Conservation (phyloP, 2,329 filamentous ascomycete species). For the Cordyceps sp. region DNA sequence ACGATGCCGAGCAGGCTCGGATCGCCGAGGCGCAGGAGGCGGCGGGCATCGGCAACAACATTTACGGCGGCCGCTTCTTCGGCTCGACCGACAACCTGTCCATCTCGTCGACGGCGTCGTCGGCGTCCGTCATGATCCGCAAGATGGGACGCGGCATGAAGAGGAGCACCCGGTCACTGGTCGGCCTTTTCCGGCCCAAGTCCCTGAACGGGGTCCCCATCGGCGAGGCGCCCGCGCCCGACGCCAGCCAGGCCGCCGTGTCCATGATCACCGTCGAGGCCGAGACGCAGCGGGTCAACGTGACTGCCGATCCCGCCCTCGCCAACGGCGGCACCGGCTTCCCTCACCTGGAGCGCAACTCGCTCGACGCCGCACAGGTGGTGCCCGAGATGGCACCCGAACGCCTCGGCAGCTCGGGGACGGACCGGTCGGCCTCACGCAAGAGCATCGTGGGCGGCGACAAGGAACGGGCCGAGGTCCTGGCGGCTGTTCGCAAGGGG, state of each 20-base stretch:
- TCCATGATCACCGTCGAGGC: conserved; percentile 95
- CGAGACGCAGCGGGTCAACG: conserved; percentile 69
- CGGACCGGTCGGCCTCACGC: conserved; percentile 46
- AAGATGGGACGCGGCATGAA: conserved; percentile 99
- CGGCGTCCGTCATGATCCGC: conserved; percentile 81
- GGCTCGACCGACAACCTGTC: conserved; percentile 90
- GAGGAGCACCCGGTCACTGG: conserved; percentile 77
- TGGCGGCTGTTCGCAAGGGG: conserved; percentile 85
- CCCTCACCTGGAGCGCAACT: conserved; percentile 71
- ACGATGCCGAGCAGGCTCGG: conserved; percentile 77
- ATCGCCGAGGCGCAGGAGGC: conserved; percentile 90
- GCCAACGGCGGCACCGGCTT: conserved; percentile 60
- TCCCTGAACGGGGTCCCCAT: conserved; percentile 67
- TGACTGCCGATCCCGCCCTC: conserved; percentile 52
- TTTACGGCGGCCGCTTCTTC: conserved; percentile 81
- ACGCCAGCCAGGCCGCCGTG: conserved; percentile 65
- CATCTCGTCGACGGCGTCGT: conserved; percentile 78
- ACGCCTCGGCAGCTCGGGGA: conserved; percentile 36
- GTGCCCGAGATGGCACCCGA: conserved; percentile 28
- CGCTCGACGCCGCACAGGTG: conserved; percentile 48
- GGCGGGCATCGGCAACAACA: conserved; percentile 77
- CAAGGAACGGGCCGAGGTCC: conserved; percentile 74
- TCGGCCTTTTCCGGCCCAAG: conserved; percentile 88
- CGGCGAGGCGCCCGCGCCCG: conserved; percentile 47
- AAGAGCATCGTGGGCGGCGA: conserved; percentile 89